These are phyloP conservation scores for Quercus ilex DNA, from an alignment of 306 rosid species.

Conservation along the genomic window DNA sequence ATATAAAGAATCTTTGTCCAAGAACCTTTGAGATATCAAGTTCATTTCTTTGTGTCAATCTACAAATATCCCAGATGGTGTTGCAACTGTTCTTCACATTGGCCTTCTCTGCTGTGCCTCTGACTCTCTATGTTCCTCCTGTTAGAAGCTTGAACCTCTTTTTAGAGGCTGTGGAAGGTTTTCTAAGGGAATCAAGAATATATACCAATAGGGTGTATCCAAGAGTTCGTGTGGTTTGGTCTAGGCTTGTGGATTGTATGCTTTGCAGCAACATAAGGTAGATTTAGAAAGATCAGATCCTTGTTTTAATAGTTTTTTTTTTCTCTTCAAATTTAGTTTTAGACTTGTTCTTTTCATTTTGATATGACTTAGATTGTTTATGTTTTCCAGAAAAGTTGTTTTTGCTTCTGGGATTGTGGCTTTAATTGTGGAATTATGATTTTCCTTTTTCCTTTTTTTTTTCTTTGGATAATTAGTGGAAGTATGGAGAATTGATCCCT, in stretches of 20 bases:
- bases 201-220: constrained; percentile 54
- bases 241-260: constrained; percentile 56
- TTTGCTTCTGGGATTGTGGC: background rate
- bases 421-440: constrained; percentile 15
- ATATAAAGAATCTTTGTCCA: background rate
- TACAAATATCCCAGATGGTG: constrained; percentile 12
- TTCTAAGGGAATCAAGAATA: constrained; percentile 44
- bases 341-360: background rate
- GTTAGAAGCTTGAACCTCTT: constrained; percentile 69
- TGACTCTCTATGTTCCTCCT: constrained; percentile 83
- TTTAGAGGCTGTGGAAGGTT: constrained; percentile 63
- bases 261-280: constrained; percentile 71
- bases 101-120: constrained; percentile 74
- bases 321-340: background rate
- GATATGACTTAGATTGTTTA: background rate
- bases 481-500: too few relatives aligned
- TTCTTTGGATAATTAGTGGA: too few relatives aligned
- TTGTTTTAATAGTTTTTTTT: background rate
- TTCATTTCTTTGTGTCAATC: background rate
- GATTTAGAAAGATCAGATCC: constrained; percentile 13
- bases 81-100: constrained; percentile 65
- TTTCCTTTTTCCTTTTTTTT: background rate
- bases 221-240: constrained; percentile 58
- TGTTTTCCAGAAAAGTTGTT: background rate
- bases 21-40: background rate